Conservation (phyloP, 2,329 filamentous ascomycete genomes). For the Epichloe elymi region DNA sequence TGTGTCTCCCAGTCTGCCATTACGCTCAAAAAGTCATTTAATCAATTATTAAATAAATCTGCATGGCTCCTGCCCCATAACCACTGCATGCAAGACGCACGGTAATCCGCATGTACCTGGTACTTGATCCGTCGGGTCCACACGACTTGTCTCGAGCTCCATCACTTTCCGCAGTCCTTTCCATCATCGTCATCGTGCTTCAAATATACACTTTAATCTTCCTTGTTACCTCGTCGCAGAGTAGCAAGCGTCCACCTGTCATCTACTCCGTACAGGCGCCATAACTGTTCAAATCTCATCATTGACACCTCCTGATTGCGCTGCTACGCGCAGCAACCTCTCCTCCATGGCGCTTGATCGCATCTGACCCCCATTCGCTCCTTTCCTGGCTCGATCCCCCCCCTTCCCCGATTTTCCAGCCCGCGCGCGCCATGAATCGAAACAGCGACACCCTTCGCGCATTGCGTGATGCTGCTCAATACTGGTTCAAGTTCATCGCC, state of each 20-base stretch:
- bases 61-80: too few species aligned
- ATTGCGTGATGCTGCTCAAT: conserved; percentile 18
- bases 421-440: conserved; percentile 14
- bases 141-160: too few species aligned
- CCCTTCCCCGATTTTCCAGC: neutral
- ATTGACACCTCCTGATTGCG: neutral
- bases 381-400: neutral
- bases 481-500: conserved; percentile 39
- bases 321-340: conserved; percentile 6
- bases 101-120: too few species aligned
- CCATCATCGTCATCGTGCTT: too few species aligned
- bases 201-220: too few species aligned
- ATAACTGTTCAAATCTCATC: neutral
- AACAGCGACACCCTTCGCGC: conserved; percentile 10
- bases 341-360: conserved; percentile 3
- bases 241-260: neutral
- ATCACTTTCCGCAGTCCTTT: too few species aligned
- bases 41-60: too few species aligned
- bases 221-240: neutral
- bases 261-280: neutral
- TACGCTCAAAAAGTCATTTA: too few species aligned
- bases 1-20: too few species aligned
- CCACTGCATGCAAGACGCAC: too few species aligned
- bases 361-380: conserved; percentile 1
- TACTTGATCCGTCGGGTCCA: too few species aligned